Evolutionary conservation across 2,329 filamentous ascomycete species (phyloP), one percentile per base, ranked within the genome.

Genomic region (Ilyonectria robusta): DNA sequence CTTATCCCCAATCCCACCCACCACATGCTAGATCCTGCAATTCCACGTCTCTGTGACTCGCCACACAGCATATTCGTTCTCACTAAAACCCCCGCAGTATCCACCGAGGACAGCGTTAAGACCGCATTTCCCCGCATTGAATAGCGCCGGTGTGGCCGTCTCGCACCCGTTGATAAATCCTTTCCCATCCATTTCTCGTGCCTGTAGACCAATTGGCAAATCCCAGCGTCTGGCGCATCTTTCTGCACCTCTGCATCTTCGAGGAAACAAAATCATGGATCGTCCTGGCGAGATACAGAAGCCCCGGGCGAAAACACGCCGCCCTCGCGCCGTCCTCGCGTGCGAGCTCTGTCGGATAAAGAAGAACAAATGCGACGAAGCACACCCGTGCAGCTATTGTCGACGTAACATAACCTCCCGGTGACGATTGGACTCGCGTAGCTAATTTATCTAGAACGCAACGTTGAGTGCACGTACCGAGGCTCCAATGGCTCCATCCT

Each of bases 311-410:
- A 65, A 56, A n/a, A 60, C 56, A n/a, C 62, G 62, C 17, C 54
- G 75, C 55, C 80, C 81, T n/a, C 80, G 83, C n/a, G 82, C 84
- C 19, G 80, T 82, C 10, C 81, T 82, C 62, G 84, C 84, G 3
- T 85, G 84, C 70, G 82, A 85, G 67, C 75, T 81, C 33, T 85
- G 84, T 72, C 78, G 84, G 58, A 67, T 77, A 53, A 84, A 85
- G 75, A 85, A 85, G 75, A 84, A 85, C 74, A 84, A 83, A 69
- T 85, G 84, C 70, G 82, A 84, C 68, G 84, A 85, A 68, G 74
- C 76, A 31, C 81, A 79, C 65, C 83, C 83, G 6, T 75, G 73
- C 59, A 62, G 69, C 17, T 73, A 72, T 50, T 75, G 73, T 44
- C 58, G 65, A 23, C 70, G 67, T 67, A 31, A 57, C 44, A 50